Percentiles rank a stretch among this genome's conserved stretches.
These are phyloP conservation scores for Leccinum pachyderme DNA, from an alignment of 1,284 basidiomycete species.

Conservation along the genomic window DNA sequence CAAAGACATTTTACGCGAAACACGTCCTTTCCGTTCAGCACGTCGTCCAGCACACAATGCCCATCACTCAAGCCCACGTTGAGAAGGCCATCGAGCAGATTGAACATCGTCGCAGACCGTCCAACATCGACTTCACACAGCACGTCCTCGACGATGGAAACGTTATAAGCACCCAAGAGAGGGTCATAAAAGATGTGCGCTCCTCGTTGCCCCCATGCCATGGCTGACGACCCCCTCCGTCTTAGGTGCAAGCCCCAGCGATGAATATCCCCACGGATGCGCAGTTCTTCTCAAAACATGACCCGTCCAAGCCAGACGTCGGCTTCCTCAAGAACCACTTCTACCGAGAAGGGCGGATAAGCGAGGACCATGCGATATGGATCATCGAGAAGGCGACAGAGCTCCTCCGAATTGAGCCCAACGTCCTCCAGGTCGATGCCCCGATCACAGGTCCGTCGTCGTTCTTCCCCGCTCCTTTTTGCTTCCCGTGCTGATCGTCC, in stretches of 20 bases:
- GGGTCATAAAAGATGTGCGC: slow-evolving; percentile 79
- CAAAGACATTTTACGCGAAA: slow-evolving; percentile 15
- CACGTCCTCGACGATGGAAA: slow-evolving; percentile 88
- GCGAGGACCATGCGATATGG: slow-evolving; percentile 87
- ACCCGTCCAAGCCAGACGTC: slow-evolving; percentile 89
- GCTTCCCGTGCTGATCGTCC: slow-evolving; percentile 8
- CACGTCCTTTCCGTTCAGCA: background rate
- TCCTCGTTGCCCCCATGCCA: background rate
- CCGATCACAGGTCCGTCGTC: slow-evolving; percentile 76
- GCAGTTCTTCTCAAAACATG: slow-evolving; percentile 87
- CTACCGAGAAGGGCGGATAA: slow-evolving; percentile 91
- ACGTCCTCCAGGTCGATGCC: slow-evolving; percentile 88
- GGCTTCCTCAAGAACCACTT: slow-evolving; percentile 99
- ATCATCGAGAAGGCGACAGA: slow-evolving; percentile 82
- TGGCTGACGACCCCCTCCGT: slow-evolving; percentile 8
- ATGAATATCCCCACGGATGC: slow-evolving; percentile 90
- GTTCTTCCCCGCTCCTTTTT: background rate
- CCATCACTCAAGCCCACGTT: slow-evolving; percentile 51
- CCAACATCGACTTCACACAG: slow-evolving; percentile 84
- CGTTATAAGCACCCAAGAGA: slow-evolving; percentile 81
- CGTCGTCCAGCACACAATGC: slow-evolving; percentile 31
- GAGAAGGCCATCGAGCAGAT: slow-evolving; percentile 76
- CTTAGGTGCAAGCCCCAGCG: slow-evolving; percentile 90
- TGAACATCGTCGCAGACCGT: slow-evolving; percentile 58
- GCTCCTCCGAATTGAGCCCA: slow-evolving; percentile 75